Evolutionary conservation across 1,284 basidiomycete genomes (phyloP).

Genomic region (Sporisorium reilianum): DNA sequence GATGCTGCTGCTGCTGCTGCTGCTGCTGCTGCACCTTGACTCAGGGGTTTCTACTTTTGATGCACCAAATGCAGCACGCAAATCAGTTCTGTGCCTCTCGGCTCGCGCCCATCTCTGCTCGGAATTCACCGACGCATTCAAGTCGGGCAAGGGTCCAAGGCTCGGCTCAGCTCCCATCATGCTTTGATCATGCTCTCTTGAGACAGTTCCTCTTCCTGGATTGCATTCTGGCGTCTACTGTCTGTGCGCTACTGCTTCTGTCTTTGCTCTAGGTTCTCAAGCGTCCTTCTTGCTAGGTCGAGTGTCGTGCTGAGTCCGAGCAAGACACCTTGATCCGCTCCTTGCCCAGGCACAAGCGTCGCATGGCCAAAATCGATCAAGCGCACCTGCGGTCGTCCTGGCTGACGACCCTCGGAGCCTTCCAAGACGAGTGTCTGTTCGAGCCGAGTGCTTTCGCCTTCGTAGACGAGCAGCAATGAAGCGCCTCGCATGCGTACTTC

Average conservation of each 20-base stretch:
- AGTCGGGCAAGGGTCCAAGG: no score
- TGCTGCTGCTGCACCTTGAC: neutral
- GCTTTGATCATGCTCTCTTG: neutral
- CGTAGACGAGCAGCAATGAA: constrained; percentile 86
- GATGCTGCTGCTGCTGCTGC: neutral
- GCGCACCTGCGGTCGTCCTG: constrained; percentile 72
- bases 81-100: neutral
- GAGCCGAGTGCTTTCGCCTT: constrained; percentile 76
- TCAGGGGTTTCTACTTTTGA: neutral
- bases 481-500: constrained; percentile 85
- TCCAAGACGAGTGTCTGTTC: constrained; percentile 41
- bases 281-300: constrained; percentile 14
- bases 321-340: constrained; percentile 83
- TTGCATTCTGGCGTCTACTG: neutral
- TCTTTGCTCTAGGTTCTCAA: constrained; percentile 9
- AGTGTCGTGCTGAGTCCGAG: constrained; percentile 77
- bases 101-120: no score
- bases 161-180: neutral
- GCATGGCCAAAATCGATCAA: constrained; percentile 97
- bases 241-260: no score
- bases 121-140: constrained; percentile 2
- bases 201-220: no score
- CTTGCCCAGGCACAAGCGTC: constrained; percentile 77
- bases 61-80: neutral
- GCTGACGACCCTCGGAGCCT: neutral